A percentile compares a stretch with the other conserved stretches of the same genome.
Evolutionary conservation across 768 basidiomycete genomes (phyloP).

Genomic region (Lentinus tigrinus): DNA sequence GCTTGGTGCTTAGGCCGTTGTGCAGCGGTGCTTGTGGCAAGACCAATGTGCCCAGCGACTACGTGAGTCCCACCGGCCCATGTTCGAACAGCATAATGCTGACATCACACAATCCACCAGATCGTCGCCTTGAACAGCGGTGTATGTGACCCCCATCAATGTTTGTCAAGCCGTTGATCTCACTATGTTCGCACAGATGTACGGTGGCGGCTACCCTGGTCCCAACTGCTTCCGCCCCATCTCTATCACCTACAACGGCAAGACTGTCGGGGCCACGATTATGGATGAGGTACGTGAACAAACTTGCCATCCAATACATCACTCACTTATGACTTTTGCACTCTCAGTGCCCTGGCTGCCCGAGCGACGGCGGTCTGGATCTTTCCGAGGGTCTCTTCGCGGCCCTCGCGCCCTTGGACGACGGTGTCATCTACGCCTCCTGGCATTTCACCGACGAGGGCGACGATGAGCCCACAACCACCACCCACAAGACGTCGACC

Average conservation of each 20-base stretch:
- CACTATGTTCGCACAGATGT: conserved; percentile 38
- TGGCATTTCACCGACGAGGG: conserved; percentile 56
- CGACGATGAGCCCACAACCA: conserved; percentile 21
- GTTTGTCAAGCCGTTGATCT: neutral
- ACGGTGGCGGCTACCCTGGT: conserved; percentile 59
- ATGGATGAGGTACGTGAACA: conserved; percentile 53
- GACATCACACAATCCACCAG: conserved; percentile 13
- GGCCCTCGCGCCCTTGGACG: conserved; percentile 48
- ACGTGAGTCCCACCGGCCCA: conserved; percentile 23
- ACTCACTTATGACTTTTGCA: neutral
- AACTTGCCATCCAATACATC: neutral
- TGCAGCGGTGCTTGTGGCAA: conserved; percentile 33
- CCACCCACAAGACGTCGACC: conserved; percentile 13
- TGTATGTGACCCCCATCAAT: conserved; percentile 26
- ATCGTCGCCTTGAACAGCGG: conserved; percentile 37
- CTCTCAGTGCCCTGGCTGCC: conserved; percentile 66
- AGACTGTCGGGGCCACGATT: conserved; percentile 55
- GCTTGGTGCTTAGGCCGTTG: neutral
- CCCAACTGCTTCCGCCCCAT: conserved; percentile 62
- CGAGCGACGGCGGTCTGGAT: conserved; percentile 59
- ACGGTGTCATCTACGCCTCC: conserved; percentile 57
- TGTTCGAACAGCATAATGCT: neutral
- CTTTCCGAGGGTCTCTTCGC: conserved; percentile 65
- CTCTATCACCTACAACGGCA: conserved; percentile 60
- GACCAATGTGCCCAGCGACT: conserved; percentile 31